Base-by-base conservation (phyloP, 2,329 filamentous ascomycete species). In the Fusarium beomiforme region DNA sequence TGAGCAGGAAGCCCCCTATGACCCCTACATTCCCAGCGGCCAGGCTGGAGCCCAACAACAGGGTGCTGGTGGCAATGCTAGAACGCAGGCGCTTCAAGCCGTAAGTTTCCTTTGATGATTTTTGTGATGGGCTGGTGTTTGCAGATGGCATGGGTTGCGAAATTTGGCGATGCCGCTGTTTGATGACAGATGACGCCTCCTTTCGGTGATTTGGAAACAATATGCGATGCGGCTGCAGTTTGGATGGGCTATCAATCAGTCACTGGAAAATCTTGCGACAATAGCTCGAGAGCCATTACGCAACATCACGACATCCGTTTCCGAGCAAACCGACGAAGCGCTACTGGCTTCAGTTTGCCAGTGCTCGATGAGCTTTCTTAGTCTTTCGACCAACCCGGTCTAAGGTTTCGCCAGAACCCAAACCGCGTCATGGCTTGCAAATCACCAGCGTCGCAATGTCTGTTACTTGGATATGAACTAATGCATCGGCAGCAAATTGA, bases 21-120 rank as follows among this genome's bases (percentile, higher is more conserved):
- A 97, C 84, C 93, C 93, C 71, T 97, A 96, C 85, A 95, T 95
- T 82, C 93, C 93, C 79, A 89, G 88, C 80, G 90, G 90, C 82
- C 86, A 87, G 82, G 81, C 83, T 69, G 81, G 75, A 58, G 78
- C 76, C 64, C 62, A 65, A 26, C 81, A 82, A 64, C 81, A 83
- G 80, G 83, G 78, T 69, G 79, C 75, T 78, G 83, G 79, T 73
- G 86, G 82, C 73, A 88, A 83, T 80, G 81, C 82, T 67, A 82
- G 88, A 80, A 86, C 88, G 59, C 84, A 87, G 73, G 92, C 92
- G 72, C 88, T 97, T 75, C 93, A 97, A 89, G 92, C 91, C 84
- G 94, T 97, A 92, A 86, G 93, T 80, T 61, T 44, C 42, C 60
- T 39, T 46, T 64, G 54, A 58, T 64, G 55, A 49, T 64, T 64